A percentile compares a stretch with the other conserved stretches of the same genome.
Evolutionary conservation across 805 yeast genomes (phyloP).

Genomic region (Ogataea sp.): DNA sequence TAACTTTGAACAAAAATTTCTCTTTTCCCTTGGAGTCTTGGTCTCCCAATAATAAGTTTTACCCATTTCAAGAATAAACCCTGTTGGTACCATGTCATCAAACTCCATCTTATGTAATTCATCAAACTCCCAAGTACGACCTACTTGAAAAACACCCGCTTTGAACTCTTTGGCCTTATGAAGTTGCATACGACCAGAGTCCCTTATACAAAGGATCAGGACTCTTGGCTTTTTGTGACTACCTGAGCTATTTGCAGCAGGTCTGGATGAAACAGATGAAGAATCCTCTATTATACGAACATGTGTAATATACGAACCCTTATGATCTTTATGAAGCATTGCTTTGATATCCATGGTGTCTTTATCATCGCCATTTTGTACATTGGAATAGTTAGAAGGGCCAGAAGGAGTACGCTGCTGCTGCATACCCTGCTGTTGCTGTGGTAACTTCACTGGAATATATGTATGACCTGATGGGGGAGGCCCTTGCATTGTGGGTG

Average conservation of each 20-base stretch:
- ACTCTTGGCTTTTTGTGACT: conserved; percentile 54
- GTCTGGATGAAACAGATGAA: conserved; percentile 57
- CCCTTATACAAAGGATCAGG: conserved; percentile 51
- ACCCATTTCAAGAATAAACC: conserved; percentile 53
- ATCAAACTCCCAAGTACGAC: conserved; percentile 84
- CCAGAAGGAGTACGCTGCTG: neutral
- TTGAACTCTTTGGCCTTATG: conserved; percentile 82
- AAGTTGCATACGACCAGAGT: conserved; percentile 58
- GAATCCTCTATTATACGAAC: conserved; percentile 69
- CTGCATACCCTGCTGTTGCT: no score
- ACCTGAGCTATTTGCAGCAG: conserved; percentile 45
- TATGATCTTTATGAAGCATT: neutral
- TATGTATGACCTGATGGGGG: neutral
- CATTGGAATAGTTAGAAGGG: neutral
- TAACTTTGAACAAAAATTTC: conserved; percentile 47
- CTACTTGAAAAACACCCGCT: conserved; percentile 75
- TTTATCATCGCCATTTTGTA: neutral
- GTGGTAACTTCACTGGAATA: neutral
- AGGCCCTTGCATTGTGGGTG: neutral
- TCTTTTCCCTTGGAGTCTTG: conserved; percentile 45
- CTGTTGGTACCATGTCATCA: conserved; percentile 44
- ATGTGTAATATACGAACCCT: conserved; percentile 57
- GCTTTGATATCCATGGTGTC: neutral
- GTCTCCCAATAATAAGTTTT: conserved; percentile 85
- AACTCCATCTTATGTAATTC: conserved; percentile 54